Conservation (phyloP, 2,329 filamentous ascomycete genomes). For the Lasiodiplodia sp. region DNA sequence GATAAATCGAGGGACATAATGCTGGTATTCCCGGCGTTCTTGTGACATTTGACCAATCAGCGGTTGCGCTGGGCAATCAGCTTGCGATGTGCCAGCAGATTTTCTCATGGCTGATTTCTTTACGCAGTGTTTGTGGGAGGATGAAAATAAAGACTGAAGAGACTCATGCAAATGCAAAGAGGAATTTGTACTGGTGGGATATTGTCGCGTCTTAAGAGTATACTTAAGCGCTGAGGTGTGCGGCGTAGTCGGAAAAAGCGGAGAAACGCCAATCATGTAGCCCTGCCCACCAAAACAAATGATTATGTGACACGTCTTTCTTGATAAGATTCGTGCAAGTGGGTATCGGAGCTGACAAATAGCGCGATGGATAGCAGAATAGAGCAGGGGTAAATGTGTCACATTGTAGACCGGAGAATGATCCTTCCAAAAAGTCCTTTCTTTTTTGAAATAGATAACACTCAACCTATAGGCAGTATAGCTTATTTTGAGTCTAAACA, state of each 20-base stretch:
- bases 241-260: not conserved
- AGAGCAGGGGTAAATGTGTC: no score
- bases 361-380: no score
- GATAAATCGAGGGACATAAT: slow-evolving; percentile 48
- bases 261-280: not conserved
- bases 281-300: not conserved
- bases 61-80: not conserved
- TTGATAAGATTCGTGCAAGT: no score
- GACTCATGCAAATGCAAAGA: not conserved
- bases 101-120: not conserved
- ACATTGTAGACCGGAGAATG: no score
- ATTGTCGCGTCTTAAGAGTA: not conserved
- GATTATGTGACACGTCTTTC: not conserved
- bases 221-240: not conserved
- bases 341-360: no score
- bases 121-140: fast-evolving
- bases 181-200: not conserved
- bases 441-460: no score
- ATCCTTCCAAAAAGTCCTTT: no score
- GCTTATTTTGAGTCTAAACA: fast-evolving
- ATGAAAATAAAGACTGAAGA: not conserved
- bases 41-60: not conserved
- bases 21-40: slow-evolving; percentile 39
- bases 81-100: not conserved
- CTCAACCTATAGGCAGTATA: no score